These are phyloP conservation scores for Podochytrium sp. DNA, from an alignment of 192 early-diverging fungal genomes.

Conservation along the genomic window DNA sequence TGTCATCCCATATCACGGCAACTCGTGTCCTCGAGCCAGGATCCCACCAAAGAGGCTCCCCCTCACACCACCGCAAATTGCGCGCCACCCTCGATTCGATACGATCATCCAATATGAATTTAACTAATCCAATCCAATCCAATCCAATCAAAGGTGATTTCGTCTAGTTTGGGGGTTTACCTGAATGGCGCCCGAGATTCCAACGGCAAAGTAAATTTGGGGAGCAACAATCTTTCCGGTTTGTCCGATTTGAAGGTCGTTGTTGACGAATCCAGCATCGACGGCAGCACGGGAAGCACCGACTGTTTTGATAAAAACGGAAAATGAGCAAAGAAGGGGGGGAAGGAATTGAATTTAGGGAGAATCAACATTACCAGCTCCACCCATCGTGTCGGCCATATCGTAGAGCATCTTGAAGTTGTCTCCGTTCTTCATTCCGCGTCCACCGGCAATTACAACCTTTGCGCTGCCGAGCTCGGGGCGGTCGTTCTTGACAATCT, in stretches of 20 bases:
- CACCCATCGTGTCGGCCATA: constrained; percentile 92
- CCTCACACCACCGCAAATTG: no score
- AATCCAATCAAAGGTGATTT: no score
- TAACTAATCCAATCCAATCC: no score
- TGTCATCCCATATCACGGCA: no score
- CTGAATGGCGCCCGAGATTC: constrained; percentile 94
- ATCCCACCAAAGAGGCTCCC: no score
- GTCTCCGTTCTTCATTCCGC: constrained; percentile 94
- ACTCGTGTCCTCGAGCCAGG: no score
- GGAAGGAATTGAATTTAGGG: background rate
- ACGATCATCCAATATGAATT: no score
- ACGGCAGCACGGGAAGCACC: constrained; percentile 98
- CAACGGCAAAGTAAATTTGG: constrained; percentile 92
- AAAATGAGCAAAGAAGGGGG: constrained; percentile 7
- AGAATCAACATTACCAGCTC: constrained; percentile 64
- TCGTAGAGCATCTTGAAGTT: constrained; percentile 92
- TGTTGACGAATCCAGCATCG: constrained; percentile 94
- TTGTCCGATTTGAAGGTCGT: constrained; percentile 97
- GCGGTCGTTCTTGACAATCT: constrained; percentile 91
- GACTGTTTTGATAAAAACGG: constrained; percentile 71
- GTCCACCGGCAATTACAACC: constrained; percentile 91
- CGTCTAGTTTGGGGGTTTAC: no score
- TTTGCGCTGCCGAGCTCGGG: constrained; percentile 88
- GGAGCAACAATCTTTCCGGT: constrained; percentile 98
- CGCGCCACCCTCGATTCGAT: no score